These are phyloP conservation scores for Colletotrichum sp. DNA, from an alignment of 2,329 filamentous ascomycete genomes.

Conservation along the genomic window DNA sequence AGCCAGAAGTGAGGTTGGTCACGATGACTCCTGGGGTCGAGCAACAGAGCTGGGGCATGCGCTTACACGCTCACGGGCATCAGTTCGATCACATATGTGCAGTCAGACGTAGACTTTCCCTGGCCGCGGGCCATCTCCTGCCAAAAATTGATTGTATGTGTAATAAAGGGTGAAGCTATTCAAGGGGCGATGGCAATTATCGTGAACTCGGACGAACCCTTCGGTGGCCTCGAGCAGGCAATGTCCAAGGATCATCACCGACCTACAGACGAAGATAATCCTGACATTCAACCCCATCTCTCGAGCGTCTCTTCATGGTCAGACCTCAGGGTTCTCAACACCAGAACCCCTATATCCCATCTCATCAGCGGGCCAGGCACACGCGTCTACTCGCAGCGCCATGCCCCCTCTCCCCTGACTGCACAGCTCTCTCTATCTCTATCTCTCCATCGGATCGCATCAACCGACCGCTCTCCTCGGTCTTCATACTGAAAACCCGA, in stretches of 20 bases:
- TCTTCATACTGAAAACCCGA: not conserved
- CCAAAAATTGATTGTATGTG: not conserved
- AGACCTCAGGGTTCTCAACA: not conserved
- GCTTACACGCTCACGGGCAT: not conserved
- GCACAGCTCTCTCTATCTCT: too few relatives aligned
- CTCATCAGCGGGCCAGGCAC: not conserved
- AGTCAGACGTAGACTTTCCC: not conserved
- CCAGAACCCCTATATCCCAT: not conserved
- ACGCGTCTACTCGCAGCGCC: not conserved
- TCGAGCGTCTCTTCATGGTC: not conserved
- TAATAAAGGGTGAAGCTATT: not conserved
- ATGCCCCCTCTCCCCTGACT: too few relatives aligned
- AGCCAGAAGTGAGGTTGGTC: not conserved
- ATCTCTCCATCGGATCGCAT: not conserved
- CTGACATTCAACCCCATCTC: accelerated
- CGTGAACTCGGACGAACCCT: not conserved
- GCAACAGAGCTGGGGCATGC: not conserved
- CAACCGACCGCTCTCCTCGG: not conserved
- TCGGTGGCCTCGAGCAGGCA: accelerated
- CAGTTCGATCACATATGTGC: not conserved
- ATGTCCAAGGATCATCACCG: not conserved
- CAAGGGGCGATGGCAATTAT: not conserved
- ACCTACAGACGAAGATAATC: not conserved
- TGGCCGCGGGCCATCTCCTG: too few relatives aligned
- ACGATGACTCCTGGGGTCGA: not conserved